Conservation (phyloP, 2,329 filamentous ascomycete species). For the Aspergillus unguis region DNA sequence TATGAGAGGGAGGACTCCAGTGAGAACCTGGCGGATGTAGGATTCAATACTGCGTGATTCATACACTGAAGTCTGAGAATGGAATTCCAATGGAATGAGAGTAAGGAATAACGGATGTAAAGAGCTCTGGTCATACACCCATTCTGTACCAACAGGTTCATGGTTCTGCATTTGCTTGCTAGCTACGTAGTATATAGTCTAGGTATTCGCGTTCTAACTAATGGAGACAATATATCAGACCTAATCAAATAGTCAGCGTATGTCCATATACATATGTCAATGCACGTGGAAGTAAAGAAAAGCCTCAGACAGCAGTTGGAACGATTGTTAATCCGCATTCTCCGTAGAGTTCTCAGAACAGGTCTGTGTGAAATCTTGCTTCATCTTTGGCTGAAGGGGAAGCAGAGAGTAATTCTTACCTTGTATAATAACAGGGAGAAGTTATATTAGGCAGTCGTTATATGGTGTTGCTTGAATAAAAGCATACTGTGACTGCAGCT, state of each 20-base stretch:
- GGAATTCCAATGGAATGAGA: too few relatives aligned
- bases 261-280: too few relatives aligned
- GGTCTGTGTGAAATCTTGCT: constrained; percentile 54
- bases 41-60: constrained; percentile 20
- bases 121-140: constrained; percentile 8
- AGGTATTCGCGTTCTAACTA: background rate
- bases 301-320: constrained; percentile 49
- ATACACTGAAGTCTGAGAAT: background rate
- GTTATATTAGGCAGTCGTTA: background rate
- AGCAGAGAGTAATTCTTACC: background rate
- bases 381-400: constrained; percentile 45
- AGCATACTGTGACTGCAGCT: too few relatives aligned
- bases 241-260: background rate
- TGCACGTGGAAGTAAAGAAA: constrained; percentile 9
- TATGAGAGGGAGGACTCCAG: constrained; percentile 34
- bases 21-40: constrained; percentile 20
- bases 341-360: constrained; percentile 63
- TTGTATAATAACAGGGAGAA: background rate
- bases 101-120: background rate
- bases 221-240: too few relatives aligned
- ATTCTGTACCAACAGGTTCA: background rate
- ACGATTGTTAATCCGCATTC: constrained; percentile 47
- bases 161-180: background rate
- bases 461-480: background rate
- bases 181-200: background rate